These are phyloP conservation scores for Bruguiera sexangula DNA, from an alignment of 345 rosid genomes.

Conservation along the genomic window DNA sequence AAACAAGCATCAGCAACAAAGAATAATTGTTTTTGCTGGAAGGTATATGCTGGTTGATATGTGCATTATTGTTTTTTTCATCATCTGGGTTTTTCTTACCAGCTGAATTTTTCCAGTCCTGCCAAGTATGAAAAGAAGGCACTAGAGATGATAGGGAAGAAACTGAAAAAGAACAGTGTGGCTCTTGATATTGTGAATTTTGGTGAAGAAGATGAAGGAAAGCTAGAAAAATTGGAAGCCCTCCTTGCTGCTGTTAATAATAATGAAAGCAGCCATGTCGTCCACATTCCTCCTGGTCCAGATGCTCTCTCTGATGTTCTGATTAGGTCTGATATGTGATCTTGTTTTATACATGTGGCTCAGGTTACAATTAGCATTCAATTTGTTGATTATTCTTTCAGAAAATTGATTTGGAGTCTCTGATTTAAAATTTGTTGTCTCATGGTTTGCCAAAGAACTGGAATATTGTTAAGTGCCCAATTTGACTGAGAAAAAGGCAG, in stretches of 20 bases:
- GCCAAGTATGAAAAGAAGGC: conserved; percentile 79
- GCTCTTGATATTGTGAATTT: conserved; percentile 77
- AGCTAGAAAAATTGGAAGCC: conserved; percentile 65
- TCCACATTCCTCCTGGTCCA: conserved; percentile 81
- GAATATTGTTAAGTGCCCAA: no score
- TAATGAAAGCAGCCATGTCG: conserved; percentile 69
- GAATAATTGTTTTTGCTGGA: conserved; percentile 98
- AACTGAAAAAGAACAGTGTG: conserved; percentile 82
- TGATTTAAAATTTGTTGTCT: no score
- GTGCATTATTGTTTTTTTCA: background rate
- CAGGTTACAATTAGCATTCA: background rate
- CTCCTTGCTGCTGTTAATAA: conserved; percentile 67
- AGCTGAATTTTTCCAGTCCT: conserved; percentile 46
- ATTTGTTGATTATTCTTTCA: background rate
- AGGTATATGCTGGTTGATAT: conserved; percentile 40
- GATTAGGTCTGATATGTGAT: conserved; percentile 46
- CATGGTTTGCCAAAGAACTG: no score
- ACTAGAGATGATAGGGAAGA: conserved; percentile 83
- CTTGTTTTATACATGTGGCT: background rate
- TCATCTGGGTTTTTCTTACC: conserved; percentile 6
- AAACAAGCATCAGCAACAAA: conserved; percentile 92
- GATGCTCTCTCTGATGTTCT: conserved; percentile 89
- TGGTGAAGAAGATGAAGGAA: conserved; percentile 72
- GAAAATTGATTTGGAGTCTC: no score
- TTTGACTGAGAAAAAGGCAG: no score